phyloP scores from a whole-genome alignment of 2,329 filamentous ascomycete species.

The Fusarium decemcellulare region DNA sequence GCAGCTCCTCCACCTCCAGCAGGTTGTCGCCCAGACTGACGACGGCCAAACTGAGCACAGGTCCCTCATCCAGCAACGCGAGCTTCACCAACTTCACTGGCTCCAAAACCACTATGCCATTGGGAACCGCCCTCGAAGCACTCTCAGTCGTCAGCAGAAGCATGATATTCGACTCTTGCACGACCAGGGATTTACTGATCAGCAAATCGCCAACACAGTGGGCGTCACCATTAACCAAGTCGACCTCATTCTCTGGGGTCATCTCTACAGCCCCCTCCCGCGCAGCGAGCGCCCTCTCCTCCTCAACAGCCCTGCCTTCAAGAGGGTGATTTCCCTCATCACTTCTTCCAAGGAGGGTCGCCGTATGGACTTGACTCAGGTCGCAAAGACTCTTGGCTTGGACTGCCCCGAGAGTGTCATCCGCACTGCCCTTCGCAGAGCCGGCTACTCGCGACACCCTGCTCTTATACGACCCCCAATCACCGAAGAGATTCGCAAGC shows the following conservation, averaged over 20 bases:
- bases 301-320: constrained; percentile 11
- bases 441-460: constrained; percentile 26
- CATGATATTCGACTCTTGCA: background rate
- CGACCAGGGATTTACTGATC: background rate
- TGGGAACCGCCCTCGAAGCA: background rate
- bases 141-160: background rate
- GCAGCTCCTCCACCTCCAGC: background rate
- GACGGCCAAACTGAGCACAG: no score
- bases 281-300: background rate
- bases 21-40: no score
- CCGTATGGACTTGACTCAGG: constrained; percentile 12
- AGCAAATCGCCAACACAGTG: background rate
- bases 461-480: constrained; percentile 26
- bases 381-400: constrained; percentile 20
- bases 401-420: constrained; percentile 19
- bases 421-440: constrained; percentile 16
- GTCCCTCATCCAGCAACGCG: background rate
- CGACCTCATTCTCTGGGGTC: no score
- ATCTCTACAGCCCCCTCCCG: background rate
- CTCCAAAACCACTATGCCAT: background rate
- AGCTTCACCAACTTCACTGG: background rate
- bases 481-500: constrained; percentile 13
- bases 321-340: constrained; percentile 23
- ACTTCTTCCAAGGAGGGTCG: constrained; percentile 23
- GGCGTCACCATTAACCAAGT: no score